Evolutionary conservation across 176 grass and related monocot genomes (phyloP), one percentile per base, ranked within the genome.

Genomic region (Oryza glumipatula): DNA sequence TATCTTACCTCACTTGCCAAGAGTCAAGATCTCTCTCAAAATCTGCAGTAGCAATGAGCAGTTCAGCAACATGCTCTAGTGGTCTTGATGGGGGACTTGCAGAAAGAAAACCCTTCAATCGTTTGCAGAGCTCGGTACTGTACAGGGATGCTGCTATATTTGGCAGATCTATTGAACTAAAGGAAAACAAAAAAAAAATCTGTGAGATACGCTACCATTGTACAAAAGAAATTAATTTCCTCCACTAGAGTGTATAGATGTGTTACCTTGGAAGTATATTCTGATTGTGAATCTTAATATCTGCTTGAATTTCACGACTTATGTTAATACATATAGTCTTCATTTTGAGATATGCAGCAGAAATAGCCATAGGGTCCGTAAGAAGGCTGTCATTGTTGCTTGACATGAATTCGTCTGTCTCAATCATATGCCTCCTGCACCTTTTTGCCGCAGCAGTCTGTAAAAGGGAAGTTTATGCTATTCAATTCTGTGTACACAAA

Each of bases 161-260:
- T 76, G 96, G 91, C 78, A 98, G 88, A 98, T 98, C 96, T 83
- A 98, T 95, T 11, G 90, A 95, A 81, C 96, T 98, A 85, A 85
- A 85, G 63, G 13, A 78, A 43, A 44, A 72, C 13, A 52, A 2
- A 52, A 2, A 51, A 2, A 47, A 71, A 44, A 16, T 9, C 54
- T 86, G 75, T 78, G 67, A 92, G 36, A 9, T 17, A 83, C 35
- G 38, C 78, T 58, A 23, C 32, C 1, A 26, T 11, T 80, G 36
- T 66, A 47, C 76, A 77, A 36, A 84, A 72, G 8, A 78, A 16
- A 52, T 80, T 10, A 44, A 77, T 43, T 72, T 3, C 9, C 77
- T 76, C 79, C 73, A 76, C 38, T 77, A 74, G 17, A 56, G 32
- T 24, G 36, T 22, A 46, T 68, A 72, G 64, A 77, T 46, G 51